Evolutionary conservation across 306 rosid species (phyloP).

Genomic region (Mimosa bimucronata): DNA sequence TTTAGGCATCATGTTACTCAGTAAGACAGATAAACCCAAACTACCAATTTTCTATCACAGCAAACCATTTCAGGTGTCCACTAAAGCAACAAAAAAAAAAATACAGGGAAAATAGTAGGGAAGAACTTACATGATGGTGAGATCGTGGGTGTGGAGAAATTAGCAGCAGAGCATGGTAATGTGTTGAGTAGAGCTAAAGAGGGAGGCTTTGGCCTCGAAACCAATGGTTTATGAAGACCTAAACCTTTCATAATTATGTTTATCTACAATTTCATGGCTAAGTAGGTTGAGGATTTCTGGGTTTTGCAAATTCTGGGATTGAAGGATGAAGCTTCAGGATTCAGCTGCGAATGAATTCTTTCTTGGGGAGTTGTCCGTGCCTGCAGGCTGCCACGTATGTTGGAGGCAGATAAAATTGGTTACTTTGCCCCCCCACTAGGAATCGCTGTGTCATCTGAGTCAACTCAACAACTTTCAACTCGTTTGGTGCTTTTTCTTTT

Average conservation of each 20-base stretch:
- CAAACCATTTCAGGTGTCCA: neutral
- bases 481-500: neutral
- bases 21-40: conserved; percentile 22
- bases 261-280: conserved; percentile 54
- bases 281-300: conserved; percentile 29
- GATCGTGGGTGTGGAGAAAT: conserved; percentile 33
- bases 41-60: conserved; percentile 1
- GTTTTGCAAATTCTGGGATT: conserved; percentile 8
- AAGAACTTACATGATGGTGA: conserved; percentile 59
- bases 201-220: conserved; percentile 77
- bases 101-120: neutral
- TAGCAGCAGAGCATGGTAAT: conserved; percentile 55
- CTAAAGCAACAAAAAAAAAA: neutral
- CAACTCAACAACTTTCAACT: neutral
- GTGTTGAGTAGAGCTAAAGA: conserved; percentile 56
- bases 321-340: neutral
- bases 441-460: neutral
- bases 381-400: conserved; percentile 57
- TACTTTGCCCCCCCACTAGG: neutral
- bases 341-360: conserved; percentile 18
- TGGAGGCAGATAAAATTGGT: conserved; percentile 28
- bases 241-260: conserved; percentile 63
- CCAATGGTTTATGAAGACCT: conserved; percentile 55
- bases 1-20: conserved; percentile 44
- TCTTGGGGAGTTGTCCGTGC: neutral